Percentiles rank a stretch among this genome's conserved stretches.
These are phyloP conservation scores for Hanseniaspora mollemarum DNA, from an alignment of 805 yeast species.

Conservation along the genomic window DNA sequence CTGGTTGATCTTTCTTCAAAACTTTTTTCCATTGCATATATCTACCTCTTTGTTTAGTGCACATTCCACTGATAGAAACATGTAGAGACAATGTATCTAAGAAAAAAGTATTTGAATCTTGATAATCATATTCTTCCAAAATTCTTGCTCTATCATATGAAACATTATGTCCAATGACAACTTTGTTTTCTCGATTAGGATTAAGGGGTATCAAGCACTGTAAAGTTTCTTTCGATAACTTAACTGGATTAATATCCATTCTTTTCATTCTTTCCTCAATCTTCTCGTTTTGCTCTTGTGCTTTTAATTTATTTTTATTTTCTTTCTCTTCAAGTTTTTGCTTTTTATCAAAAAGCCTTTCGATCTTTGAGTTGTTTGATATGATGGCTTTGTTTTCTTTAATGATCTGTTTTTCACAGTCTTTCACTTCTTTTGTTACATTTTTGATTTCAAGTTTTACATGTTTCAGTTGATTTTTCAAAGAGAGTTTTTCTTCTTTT, in stretches of 20 bases:
- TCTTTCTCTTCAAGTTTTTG: background rate
- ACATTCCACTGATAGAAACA: constrained; percentile 80
- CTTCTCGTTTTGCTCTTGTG: background rate
- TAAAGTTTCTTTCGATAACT: constrained; percentile 22
- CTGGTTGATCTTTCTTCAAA: constrained; percentile 28
- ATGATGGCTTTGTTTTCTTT: background rate
- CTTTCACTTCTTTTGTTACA: background rate
- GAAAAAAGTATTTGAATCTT: constrained; percentile 59
- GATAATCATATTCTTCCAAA: constrained; percentile 65
- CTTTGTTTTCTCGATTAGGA: constrained; percentile 35
- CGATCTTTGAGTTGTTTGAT: background rate
- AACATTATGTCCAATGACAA: constrained; percentile 82
- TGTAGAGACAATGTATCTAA: constrained; percentile 90
- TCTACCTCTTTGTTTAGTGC: constrained; percentile 75
- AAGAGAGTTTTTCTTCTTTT: background rate
- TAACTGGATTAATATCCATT: background rate
- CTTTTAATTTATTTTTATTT: background rate
- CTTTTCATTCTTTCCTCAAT: background rate
- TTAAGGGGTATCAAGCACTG: constrained; percentile 73
- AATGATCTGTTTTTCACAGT: background rate
- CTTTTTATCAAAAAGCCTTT: background rate
- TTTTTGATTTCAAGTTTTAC: background rate
- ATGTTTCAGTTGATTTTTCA: background rate
- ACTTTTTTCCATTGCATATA: constrained; percentile 44
- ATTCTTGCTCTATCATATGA: constrained; percentile 84